A percentile compares a stretch with the other conserved stretches of the same genome.
These are phyloP conservation scores for Saccharomycopsis fibuligera DNA, from an alignment of 805 yeast species.

Conservation along the genomic window DNA sequence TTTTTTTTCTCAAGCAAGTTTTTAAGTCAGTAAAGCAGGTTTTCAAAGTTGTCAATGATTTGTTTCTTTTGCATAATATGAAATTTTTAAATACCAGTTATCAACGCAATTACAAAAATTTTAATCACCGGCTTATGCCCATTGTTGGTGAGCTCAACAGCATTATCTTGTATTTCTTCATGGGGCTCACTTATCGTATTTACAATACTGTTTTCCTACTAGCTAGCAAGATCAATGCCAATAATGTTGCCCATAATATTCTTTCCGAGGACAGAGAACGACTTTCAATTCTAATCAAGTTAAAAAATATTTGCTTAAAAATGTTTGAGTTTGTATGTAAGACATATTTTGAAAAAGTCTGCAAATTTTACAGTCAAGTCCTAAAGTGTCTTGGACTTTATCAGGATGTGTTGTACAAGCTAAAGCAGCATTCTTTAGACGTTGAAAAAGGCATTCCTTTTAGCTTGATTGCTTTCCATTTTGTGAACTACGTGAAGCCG, in stretches of 20 bases:
- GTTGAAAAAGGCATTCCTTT: neutral
- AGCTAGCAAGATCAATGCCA: neutral
- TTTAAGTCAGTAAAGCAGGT: neutral
- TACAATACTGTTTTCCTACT: neutral
- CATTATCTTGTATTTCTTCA: neutral
- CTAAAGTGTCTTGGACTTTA: neutral
- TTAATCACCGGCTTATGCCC: slow-evolving; percentile 1
- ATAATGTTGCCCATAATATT: neutral
- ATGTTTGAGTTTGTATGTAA: neutral
- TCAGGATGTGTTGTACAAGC: neutral
- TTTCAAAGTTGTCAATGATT: neutral
- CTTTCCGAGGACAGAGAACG: neutral
- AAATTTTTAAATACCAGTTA: slow-evolving; percentile 3
- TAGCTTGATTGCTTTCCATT: neutral
- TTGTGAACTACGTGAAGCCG: too few relatives aligned
- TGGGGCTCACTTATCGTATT: slow-evolving; percentile 3
- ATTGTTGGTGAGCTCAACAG: neutral
- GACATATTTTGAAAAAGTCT: slow-evolving; percentile 1
- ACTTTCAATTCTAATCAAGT: too few relatives aligned
- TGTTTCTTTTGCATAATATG: neutral
- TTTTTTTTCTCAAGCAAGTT: neutral
- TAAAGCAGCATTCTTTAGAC: neutral
- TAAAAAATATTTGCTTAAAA: neutral
- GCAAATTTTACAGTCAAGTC: slow-evolving; percentile 3
- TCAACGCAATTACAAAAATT: slow-evolving; percentile 4